phyloP scores from a whole-genome alignment of 768 basidiomycete species.

The Strobilomyces echinocephalus region DNA sequence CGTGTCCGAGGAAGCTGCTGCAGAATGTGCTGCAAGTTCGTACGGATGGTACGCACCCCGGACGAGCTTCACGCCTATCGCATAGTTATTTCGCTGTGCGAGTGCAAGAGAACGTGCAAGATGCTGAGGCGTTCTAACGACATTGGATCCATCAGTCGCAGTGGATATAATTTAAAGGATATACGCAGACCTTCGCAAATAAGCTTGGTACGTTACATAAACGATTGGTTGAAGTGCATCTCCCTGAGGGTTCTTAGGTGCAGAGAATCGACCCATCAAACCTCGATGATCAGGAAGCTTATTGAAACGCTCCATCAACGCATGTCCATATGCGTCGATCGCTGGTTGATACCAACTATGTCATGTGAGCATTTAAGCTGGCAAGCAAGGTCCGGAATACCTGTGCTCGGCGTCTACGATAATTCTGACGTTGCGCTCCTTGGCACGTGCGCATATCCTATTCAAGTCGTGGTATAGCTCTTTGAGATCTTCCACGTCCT shows the following conservation, averaged over 20 bases:
- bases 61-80: slow-evolving; percentile 87
- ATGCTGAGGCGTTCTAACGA: slow-evolving; percentile 59
- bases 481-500: slow-evolving; percentile 58
- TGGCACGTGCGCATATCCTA: slow-evolving; percentile 60
- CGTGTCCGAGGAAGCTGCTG: slow-evolving; percentile 18
- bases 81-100: slow-evolving; percentile 60
- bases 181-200: slow-evolving; percentile 59
- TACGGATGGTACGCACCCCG: slow-evolving; percentile 87
- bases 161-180: background rate
- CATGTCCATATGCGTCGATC: slow-evolving; percentile 71
- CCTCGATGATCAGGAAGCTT: slow-evolving; percentile 23
- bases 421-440: slow-evolving; percentile 58
- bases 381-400: slow-evolving; percentile 24
- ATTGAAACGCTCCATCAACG: slow-evolving; percentile 79
- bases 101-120: slow-evolving; percentile 61
- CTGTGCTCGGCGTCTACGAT: slow-evolving; percentile 85
- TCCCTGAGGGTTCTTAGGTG: background rate
- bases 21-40: slow-evolving; percentile 49
- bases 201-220: slow-evolving; percentile 87
- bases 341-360: slow-evolving; percentile 67
- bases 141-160: background rate
- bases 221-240: slow-evolving; percentile 59
- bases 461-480: slow-evolving; percentile 59
- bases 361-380: slow-evolving; percentile 4
- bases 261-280: slow-evolving; percentile 2